Evolutionary conservation across 768 basidiomycete species (phyloP).

Genomic region (Nevesoporus exiguus): DNA sequence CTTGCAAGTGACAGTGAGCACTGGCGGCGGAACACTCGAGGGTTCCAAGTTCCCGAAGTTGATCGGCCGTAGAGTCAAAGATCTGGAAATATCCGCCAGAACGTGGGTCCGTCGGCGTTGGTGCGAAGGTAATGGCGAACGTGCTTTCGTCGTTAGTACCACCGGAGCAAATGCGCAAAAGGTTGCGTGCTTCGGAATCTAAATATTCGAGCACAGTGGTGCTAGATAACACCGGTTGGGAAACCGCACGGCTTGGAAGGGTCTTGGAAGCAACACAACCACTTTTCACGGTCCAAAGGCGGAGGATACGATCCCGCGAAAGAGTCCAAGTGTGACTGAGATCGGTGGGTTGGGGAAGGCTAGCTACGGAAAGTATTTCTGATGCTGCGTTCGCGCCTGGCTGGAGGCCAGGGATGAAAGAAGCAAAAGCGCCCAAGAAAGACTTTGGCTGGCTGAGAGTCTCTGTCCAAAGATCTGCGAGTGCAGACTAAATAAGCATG

Average conservation of each 20-base stretch:
- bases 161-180: slow-evolving; percentile 61
- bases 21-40: slow-evolving; percentile 61
- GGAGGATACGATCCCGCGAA: slow-evolving; percentile 80
- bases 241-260: slow-evolving; percentile 39
- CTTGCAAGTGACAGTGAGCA: slow-evolving; percentile 70
- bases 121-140: slow-evolving; percentile 69
- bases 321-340: slow-evolving; percentile 77
- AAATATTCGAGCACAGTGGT: slow-evolving; percentile 46
- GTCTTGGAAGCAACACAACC: slow-evolving; percentile 66
- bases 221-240: slow-evolving; percentile 31
- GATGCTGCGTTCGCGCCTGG: slow-evolving; percentile 44
- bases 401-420: slow-evolving; percentile 56
- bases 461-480: slow-evolving; percentile 70
- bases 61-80: slow-evolving; percentile 52
- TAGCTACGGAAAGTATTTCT: slow-evolving; percentile 69
- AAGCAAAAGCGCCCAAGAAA: slow-evolving; percentile 63
- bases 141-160: slow-evolving; percentile 47
- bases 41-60: slow-evolving; percentile 52
- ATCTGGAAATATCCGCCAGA: slow-evolving; percentile 83
- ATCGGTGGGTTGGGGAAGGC: slow-evolving; percentile 73
- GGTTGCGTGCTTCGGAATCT: slow-evolving; percentile 56
- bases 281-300: slow-evolving; percentile 78
- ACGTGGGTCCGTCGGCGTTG: slow-evolving; percentile 57
- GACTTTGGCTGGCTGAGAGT: slow-evolving; percentile 59
- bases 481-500: slow-evolving; percentile 8